Evolutionary conservation across 495 filamentous ascomycete species (phyloP), one percentile per base, ranked within the genome.

Genomic region (Penicillium bovifimosum): DNA sequence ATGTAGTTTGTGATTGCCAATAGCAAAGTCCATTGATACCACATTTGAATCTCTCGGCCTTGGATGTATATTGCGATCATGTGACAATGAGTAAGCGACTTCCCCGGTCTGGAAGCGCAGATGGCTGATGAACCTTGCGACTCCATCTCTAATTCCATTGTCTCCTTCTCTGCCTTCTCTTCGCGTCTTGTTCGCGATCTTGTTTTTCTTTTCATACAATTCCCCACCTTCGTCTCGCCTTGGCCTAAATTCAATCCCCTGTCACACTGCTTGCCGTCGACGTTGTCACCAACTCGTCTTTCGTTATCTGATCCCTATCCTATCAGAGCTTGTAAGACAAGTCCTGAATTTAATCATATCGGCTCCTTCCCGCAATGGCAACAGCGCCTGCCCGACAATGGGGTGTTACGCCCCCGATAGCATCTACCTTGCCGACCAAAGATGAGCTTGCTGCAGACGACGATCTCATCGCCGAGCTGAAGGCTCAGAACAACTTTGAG

Each of bases 401-500:
- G 78, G 93, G 93, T 55, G 80, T 92, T 26, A 96, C 92, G 17
- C 83, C 84, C 50, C 86, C 93, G 16, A 90, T 98, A 38, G 93
- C 91, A 6, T 78, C 73, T 13, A 77, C 74, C 0, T 73, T 88
- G 14, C 95, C 95, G 11, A 91, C 87, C 11, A 74, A 83, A 35
- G 71, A 76, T 26, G 91, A 98, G 60, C 78, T 87, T 35, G 75
- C 81, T 52, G 78, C 86, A 13, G 91, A 90, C 63, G 81, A 88
- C 50, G 76, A 84, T 39, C 81, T 98, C 33, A 79, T 95, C 36
- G 80, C 85, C 14, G 91, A 96, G 66, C 72, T 98, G 48, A 77
- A 76, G 65, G 76, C 77, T 10, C 88, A 96, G 67, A 90, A 95
- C 69, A 96, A 92, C 49, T 98, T 96, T 58, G 92, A 97, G 65